Evolutionary conservation across 73 alveolate genomes (phyloP).

Genomic region (Tetrahymena malaccensis): DNA sequence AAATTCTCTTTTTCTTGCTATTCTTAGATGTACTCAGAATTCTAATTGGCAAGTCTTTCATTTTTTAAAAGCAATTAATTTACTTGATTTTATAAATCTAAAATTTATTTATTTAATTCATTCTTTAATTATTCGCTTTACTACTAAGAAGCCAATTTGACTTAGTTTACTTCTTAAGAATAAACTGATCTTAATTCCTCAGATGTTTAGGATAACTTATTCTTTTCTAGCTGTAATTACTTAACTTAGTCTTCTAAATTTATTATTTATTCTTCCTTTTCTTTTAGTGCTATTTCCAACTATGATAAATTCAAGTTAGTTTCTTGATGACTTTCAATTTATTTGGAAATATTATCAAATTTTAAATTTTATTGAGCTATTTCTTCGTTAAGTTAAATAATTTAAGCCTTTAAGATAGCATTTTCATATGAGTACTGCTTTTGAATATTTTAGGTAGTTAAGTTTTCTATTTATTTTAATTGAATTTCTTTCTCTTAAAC

Average conservation of each 20-base stretch:
- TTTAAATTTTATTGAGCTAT: not conserved
- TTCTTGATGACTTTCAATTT: not conserved
- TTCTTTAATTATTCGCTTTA: not conserved
- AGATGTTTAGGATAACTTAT: not conserved
- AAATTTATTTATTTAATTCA: not conserved
- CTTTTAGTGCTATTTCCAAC: not conserved
- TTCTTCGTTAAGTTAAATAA: not conserved
- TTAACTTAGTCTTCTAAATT: not conserved
- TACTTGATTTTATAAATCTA: not conserved
- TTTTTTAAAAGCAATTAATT: not conserved
- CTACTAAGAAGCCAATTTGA: not conserved
- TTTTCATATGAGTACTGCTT: not conserved
- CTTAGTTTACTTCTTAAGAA: not conserved
- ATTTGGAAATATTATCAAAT: not conserved
- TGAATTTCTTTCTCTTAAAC: not conserved
- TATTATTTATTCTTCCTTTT: not conserved
- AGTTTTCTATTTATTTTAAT: not conserved
- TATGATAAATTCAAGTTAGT: not conserved
- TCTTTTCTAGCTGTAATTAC: not conserved
- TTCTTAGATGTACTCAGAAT: not conserved
- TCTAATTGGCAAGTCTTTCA: not conserved
- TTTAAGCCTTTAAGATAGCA: not conserved
- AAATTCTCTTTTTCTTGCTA: not conserved
- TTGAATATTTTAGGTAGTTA: not conserved
- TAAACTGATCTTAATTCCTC: not conserved